Evolutionary conservation across 179 eudicot genomes (phyloP).

Genomic region (Camellia oleifera): DNA sequence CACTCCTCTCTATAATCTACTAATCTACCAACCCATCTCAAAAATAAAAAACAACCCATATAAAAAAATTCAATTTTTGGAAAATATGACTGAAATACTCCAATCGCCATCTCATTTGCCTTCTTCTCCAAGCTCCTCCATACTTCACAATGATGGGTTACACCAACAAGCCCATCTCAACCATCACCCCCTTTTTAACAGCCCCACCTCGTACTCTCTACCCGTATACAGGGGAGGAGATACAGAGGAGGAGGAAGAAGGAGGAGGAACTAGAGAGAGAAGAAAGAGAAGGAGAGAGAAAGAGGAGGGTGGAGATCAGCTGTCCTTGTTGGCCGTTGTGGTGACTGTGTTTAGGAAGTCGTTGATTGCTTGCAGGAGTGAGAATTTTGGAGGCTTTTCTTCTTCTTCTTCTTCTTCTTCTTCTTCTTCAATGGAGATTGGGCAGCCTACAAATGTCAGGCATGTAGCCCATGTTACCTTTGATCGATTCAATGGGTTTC

Average conservation of each 20-base stretch:
- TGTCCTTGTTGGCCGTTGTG: conserved; percentile 52
- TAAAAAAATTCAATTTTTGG: neutral
- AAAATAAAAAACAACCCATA: neutral
- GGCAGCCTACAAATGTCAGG: conserved; percentile 75
- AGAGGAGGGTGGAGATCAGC: conserved; percentile 38
- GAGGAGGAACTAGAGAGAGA: conserved; percentile 13
- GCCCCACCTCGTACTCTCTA: conserved; percentile 25
- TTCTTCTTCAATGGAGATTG: conserved; percentile 62
- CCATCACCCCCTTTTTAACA: conserved; percentile 24
- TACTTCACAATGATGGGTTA: conserved; percentile 50
- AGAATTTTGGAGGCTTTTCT: conserved; percentile 25
- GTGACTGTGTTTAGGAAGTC: conserved; percentile 59
- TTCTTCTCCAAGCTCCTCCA: conserved; percentile 63
- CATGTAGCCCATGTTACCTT: conserved; percentile 94
- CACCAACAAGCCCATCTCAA: conserved; percentile 40
- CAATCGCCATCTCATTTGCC: conserved; percentile 40
- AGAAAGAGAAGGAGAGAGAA: conserved; percentile 23
- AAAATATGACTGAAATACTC: conserved; percentile 40
- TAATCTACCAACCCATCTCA: conserved; percentile 13
- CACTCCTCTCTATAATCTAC: conserved; percentile 3
- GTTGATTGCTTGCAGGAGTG: conserved; percentile 50
- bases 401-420: conserved; percentile 15
- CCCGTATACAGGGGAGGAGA: conserved; percentile 22
- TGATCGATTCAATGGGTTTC: conserved; percentile 85
- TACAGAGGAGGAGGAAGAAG: conserved; percentile 22